Evolutionary conservation across 805 yeast species (phyloP), one percentile per base, ranked within the genome.

Genomic region (Pichia kluyveri): DNA sequence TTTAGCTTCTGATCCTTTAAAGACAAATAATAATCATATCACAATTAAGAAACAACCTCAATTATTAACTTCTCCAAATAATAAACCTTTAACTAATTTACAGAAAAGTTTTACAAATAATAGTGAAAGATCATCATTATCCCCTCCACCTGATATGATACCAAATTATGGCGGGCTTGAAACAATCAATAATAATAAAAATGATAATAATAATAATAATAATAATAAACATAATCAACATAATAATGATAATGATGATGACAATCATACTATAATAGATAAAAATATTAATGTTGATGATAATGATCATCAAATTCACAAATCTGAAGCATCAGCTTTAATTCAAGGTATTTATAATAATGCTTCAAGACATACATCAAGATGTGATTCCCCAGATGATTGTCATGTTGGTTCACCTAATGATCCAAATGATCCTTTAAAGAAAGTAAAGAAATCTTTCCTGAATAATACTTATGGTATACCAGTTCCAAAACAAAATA

Each of bases 1-100:
- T 59, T 73, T 78, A 23, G 91, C 91, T 1, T 69, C 78, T 4
- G 81, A 83, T 58, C 93, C 93, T 9, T 62, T 84, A 47, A 79
- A 76, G 44, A 80, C 86, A 1, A 76, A 70, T 42, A 82, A 80
- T 53, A 59, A 80, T 2, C 82, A 79, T 62, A 86, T 84, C 23
- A 81, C 80, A 8, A 83, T 84, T 56, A 84, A 84, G 62, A 72
- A 78, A 53, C 85, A 70, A 46, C 73, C 83, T 23, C 26, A 23
- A 1, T 61, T 61, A 41, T 49, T 53, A 32, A 14, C 27, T 2
- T 34, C 52, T 12, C 36, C 47, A 11, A 28, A 12, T 28, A 17
- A 18, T 8, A 41, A 27, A 34, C n/a, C 45, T n/a, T 8, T n/a
- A 17, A 19, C 10, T 9, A 38, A 10, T 5, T 6, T 14, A 49